Conservation (phyloP, 2,329 filamentous ascomycete genomes). For the Samsoniella hepiali region DNA sequence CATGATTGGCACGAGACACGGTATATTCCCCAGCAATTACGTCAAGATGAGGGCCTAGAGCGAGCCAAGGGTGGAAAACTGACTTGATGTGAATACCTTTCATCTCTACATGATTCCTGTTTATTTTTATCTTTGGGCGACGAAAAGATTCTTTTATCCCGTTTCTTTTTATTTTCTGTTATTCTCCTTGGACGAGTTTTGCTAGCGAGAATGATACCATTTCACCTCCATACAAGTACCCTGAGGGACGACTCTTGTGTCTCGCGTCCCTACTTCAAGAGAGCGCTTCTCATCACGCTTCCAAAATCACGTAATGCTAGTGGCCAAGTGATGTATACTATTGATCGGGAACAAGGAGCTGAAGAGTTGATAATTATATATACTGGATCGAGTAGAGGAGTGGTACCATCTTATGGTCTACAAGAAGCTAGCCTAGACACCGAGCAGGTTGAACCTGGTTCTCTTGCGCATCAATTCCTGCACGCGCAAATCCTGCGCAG, state of each 20-base stretch:
- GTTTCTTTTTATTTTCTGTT: neutral
- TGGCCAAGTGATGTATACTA: too few relatives aligned
- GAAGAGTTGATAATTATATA: too few relatives aligned
- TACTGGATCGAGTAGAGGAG: too few relatives aligned
- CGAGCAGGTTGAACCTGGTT: neutral
- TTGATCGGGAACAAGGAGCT: too few relatives aligned
- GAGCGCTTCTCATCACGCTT: neutral
- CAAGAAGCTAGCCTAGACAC: neutral
- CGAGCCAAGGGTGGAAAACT: neutral
- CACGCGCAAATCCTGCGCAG: neutral
- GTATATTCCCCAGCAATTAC: constrained; percentile 88
- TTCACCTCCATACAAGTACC: neutral
- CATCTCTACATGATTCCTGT: neutral
- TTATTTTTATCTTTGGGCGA: neutral
- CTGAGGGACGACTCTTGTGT: neutral
- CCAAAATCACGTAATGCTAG: too few relatives aligned
- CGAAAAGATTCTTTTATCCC: neutral
- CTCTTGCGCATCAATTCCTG: neutral
- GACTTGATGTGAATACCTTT: neutral
- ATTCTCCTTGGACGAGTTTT: neutral
- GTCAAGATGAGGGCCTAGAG: constrained; percentile 52
- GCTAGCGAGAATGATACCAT: constrained; percentile 17
- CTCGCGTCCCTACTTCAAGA: neutral
- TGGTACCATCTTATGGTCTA: too few relatives aligned
- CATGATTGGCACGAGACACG: constrained; percentile 76